Evolutionary conservation across 805 yeast species (phyloP), one percentile per base, ranked within the genome.

Genomic region (Wickerhamomyces bovis): DNA sequence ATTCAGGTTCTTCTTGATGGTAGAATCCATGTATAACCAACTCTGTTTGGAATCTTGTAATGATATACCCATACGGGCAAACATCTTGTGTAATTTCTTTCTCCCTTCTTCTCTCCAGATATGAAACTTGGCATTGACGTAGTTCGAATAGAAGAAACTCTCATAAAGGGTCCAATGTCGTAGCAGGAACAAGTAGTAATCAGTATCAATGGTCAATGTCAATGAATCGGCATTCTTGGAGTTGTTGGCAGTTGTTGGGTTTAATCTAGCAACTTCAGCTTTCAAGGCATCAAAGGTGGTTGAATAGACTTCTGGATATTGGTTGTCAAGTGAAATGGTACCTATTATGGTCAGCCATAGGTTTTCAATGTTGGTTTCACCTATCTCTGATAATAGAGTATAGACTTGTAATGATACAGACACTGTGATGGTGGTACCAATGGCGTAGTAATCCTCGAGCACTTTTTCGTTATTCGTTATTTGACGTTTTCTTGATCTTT

Each of bases 11-110:
- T 82, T 79, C 62, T 94, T 95, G 44, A 92, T 71, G 10, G 76
- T 74, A 35, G 86, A 78, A 61, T 89, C 94, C 82, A 92, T 80
- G 62, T 92, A 95, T 22, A 84, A 73, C 98, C 98, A 94, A 46
- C 81, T 81, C 63, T 94, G 96, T 58, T 83, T 85, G 0, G 98
- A 94, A n/a, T 84, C 82, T 6, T 80, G 83, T 42, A 94, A 70
- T 0, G 97, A 83, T 6, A 94, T 84, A 8, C 99, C 99, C 97
- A 95, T 94, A 56, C 85, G 79, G 2, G 99, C 99, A 68, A 94
- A 88, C 78, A 94, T 75, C 56, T 89, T 89, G 61, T 90, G 95
- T 43, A 94, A 69, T 53, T 81, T 77, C 60, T 87, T 89, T 53
- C 83, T 77, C 6, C 99, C 99, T 48, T 85, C 90, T 58, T 88